Conservation (phyloP, 306 rosid genomes). For the Glycine latifolia region DNA sequence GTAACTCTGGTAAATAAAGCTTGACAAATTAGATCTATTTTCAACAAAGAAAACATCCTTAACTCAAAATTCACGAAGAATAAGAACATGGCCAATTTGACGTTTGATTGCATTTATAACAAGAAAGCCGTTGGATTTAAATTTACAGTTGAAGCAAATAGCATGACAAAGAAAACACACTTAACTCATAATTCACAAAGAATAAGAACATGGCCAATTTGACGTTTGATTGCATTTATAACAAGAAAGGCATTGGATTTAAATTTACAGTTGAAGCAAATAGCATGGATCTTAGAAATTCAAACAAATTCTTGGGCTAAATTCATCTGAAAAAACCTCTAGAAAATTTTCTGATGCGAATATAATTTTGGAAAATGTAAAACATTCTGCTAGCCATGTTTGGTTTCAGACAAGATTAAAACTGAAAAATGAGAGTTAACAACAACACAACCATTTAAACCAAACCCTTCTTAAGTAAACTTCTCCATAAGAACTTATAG, state of each 20-base stretch:
- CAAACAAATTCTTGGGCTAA: slow-evolving; percentile 26
- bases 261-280: slow-evolving; percentile 15
- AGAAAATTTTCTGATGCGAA: slow-evolving; percentile 14
- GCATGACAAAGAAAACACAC: neutral
- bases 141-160: slow-evolving; percentile 20
- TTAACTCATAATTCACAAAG: neutral
- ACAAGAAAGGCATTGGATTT: neutral
- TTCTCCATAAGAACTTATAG: neutral
- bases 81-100: neutral
- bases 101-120: slow-evolving; percentile 1
- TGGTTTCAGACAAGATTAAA: neutral
- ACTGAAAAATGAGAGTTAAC: neutral
- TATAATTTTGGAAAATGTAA: neutral
- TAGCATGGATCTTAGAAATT: neutral
- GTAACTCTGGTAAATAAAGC: slow-evolving; percentile 70
- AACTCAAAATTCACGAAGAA: neutral
- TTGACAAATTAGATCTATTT: slow-evolving; percentile 43
- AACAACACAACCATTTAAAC: neutral
- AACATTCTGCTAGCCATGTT: neutral
- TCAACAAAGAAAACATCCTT: neutral
- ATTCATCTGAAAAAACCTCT: neutral
- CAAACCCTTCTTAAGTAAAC: neutral
- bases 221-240: neutral
- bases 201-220: neutral
- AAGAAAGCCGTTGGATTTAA: neutral